A percentile compares a stretch with the other conserved stretches of the same genome.
These are phyloP conservation scores for Russula olivacea DNA, from an alignment of 768 basidiomycete genomes.

Conservation along the genomic window DNA sequence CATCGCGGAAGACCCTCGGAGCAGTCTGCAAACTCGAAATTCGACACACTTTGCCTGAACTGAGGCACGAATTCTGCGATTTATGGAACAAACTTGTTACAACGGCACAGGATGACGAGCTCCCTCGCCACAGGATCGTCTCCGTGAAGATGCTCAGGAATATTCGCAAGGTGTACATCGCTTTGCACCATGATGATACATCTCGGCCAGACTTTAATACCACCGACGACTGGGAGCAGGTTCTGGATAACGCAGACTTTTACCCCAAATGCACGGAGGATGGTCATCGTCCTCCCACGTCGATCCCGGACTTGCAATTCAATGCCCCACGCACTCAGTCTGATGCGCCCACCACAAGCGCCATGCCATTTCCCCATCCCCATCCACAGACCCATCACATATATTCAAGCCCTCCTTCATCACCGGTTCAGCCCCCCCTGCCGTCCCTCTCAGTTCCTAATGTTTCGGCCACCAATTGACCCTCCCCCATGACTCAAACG, in stretches of 20 bases:
- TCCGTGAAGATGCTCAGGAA: not conserved
- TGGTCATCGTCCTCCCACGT: not conserved
- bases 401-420: too few relatives aligned
- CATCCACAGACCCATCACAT: too few relatives aligned
- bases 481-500: too few relatives aligned
- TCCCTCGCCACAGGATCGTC: not conserved
- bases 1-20: not conserved
- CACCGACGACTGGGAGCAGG: not conserved
- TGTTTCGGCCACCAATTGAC: too few relatives aligned
- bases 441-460: too few relatives aligned
- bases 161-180: not conserved
- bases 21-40: not conserved
- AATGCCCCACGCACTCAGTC: not conserved
- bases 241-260: not conserved
- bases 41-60: not conserved
- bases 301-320: not conserved
- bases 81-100: not conserved
- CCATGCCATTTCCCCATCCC: too few relatives aligned
- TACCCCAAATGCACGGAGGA: not conserved
- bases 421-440: too few relatives aligned
- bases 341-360: too few relatives aligned
- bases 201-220: not conserved
- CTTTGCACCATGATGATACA: not conserved
- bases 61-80: not conserved
- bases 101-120: not conserved